These are phyloP conservation scores for Globisporangium nunn DNA, from an alignment of 352 stramenopile genomes.

Conservation along the genomic window DNA sequence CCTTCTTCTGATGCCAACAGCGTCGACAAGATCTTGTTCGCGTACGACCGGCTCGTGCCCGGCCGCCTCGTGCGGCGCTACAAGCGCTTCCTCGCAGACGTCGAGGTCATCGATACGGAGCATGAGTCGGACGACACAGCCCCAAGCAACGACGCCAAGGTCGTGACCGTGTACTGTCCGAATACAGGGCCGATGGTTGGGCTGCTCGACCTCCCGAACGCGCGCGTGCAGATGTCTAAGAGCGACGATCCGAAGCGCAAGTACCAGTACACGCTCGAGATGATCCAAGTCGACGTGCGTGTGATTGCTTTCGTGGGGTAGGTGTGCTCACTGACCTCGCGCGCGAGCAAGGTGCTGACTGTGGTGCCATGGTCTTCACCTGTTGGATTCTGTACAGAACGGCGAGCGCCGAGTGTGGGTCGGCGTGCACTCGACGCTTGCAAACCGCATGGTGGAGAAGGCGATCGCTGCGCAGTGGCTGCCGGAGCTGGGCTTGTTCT, in stretches of 20 bases:
- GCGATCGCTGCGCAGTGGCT: conserved; percentile 59
- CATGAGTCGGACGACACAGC: neutral
- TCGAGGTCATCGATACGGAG: conserved; percentile 32
- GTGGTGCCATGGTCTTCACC: neutral
- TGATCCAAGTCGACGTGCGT: conserved; percentile 76
- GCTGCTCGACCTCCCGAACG: conserved; percentile 56
- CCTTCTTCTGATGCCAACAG: neutral
- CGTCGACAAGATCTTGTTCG: conserved; percentile 27
- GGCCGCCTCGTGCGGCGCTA: conserved; percentile 62
- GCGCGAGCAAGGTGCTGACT: neutral
- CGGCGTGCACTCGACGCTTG: conserved; percentile 66
- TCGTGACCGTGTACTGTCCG: conserved; percentile 75
- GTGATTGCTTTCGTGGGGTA: neutral
- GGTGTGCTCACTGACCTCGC: neutral
- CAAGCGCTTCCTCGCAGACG: conserved; percentile 79
- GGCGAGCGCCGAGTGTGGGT: conserved; percentile 62
- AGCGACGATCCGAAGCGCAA: conserved; percentile 73
- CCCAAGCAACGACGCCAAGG: conserved; percentile 7
- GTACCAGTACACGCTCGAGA: conserved; percentile 80
- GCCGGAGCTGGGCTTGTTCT: conserved; percentile 46
- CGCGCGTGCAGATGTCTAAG: conserved; percentile 70
- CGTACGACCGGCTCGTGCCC: conserved; percentile 46
- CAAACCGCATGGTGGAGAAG: conserved; percentile 75
- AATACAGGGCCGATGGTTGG: conserved; percentile 82
- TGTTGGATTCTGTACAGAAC: conserved; percentile 31